These are phyloP conservation scores for Tylopilus sp. DNA, from an alignment of 768 basidiomycete species.

Conservation along the genomic window DNA sequence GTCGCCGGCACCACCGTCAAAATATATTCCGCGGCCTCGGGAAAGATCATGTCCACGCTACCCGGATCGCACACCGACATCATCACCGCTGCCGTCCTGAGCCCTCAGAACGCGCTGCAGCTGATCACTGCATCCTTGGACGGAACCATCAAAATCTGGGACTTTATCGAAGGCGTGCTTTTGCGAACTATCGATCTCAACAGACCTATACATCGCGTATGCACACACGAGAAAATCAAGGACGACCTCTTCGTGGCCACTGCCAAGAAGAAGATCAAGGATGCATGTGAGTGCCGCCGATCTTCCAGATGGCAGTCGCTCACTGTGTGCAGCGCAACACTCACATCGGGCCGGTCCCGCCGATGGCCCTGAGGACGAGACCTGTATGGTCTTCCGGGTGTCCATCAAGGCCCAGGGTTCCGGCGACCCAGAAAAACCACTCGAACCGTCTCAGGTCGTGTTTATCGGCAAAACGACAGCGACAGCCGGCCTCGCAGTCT, in stretches of 20 bases:
- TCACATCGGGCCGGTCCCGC: background rate
- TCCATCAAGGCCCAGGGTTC: conserved; percentile 47
- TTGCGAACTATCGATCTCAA: conserved; percentile 70
- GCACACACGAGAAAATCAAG: conserved; percentile 65
- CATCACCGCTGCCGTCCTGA: conserved; percentile 74
- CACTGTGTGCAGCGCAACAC: conserved; percentile 12
- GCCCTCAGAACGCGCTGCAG: conserved; percentile 86
- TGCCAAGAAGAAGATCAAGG: conserved; percentile 48
- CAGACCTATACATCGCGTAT: conserved; percentile 68
- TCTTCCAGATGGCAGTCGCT: background rate
- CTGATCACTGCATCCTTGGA: conserved; percentile 82
- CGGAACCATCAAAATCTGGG: conserved; percentile 89
- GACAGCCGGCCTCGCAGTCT: conserved; percentile 64
- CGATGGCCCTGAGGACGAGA: conserved; percentile 39
- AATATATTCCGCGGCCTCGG: conserved; percentile 77
- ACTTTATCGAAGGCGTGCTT: conserved; percentile 81
- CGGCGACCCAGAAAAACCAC: conserved; percentile 38
- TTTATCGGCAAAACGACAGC: conserved; percentile 65
- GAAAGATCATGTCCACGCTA: conserved; percentile 81
- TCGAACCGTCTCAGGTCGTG: conserved; percentile 47
- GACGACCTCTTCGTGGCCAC: conserved; percentile 70
- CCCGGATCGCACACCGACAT: conserved; percentile 50
- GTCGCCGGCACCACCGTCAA: conserved; percentile 78
- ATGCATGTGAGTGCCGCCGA: conserved; percentile 12
- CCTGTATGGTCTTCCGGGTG: conserved; percentile 52